Conservation (phyloP, 1,284 basidiomycete genomes). For the Trichosporon sp. region DNA sequence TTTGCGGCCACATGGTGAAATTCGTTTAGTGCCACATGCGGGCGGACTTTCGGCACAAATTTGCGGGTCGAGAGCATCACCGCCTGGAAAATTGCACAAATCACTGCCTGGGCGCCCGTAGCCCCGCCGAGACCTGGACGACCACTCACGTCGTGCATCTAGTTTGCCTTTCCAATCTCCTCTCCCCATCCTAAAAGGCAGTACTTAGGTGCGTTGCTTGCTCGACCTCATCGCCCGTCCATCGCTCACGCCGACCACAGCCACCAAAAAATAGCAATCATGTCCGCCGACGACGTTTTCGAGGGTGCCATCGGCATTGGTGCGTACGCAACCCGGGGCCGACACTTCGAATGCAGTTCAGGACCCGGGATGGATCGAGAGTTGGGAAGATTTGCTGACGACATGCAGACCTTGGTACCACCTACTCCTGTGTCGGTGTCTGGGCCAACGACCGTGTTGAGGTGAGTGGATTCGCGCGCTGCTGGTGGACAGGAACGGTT, state of each 20-base stretch:
- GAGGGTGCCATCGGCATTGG: constrained; percentile 95
- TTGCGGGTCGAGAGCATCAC: background rate
- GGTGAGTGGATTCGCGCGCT: constrained; percentile 17
- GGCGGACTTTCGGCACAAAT: constrained; percentile 4
- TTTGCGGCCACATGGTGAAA: background rate
- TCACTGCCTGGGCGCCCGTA: background rate
- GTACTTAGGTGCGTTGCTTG: constrained; percentile 16
- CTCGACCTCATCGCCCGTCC: background rate
- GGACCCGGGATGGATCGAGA: background rate
- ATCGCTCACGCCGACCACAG: constrained; percentile 6
- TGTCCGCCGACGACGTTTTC: constrained; percentile 85
- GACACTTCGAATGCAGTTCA: background rate
- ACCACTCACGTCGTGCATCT: constrained; percentile 7
- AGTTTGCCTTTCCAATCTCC: constrained; percentile 12
- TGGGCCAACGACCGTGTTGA: constrained; percentile 97
- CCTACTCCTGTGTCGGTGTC: constrained; percentile 74
- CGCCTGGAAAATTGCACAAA: background rate
- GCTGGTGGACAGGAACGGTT: background rate
- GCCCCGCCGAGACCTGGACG: background rate
- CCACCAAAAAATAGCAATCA: constrained; percentile 50
- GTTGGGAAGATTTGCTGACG: constrained; percentile 13
- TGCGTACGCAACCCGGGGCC: constrained; percentile 29
- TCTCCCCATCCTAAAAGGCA: constrained; percentile 25
- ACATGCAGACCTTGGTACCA: constrained; percentile 50
- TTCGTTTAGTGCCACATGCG: background rate